Evolutionary conservation across 371 early-diverging fungal species (phyloP).

Genomic region (Mucor plumbeus): DNA sequence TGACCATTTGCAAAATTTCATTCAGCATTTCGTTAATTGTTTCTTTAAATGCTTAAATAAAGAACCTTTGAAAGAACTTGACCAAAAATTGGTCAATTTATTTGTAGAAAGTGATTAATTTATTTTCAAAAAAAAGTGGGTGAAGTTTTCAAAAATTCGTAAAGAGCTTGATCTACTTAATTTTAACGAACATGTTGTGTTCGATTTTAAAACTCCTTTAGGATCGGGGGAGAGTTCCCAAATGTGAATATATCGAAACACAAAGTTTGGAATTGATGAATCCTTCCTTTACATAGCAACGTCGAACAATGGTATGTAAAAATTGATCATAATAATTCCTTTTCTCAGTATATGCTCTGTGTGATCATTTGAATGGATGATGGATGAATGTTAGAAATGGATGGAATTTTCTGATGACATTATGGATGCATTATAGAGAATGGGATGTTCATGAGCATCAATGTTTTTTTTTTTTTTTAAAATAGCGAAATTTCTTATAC

Average conservation of each 20-base stretch:
- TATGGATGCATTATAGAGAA: background rate
- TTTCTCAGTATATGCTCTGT: background rate
- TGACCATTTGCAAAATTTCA: too few species aligned
- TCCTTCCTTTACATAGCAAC: constrained; percentile 42
- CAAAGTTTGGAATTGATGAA: constrained; percentile 2
- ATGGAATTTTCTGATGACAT: constrained; percentile 8
- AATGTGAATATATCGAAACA: background rate
- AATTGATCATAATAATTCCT: background rate
- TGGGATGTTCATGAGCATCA: too few species aligned
- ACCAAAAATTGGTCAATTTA: too few species aligned
- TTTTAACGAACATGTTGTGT: background rate
- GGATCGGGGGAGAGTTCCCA: background rate
- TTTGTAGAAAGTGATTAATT: too few species aligned
- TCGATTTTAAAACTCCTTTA: background rate
- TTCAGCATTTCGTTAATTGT: too few species aligned
- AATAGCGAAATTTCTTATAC: constrained; percentile 12
- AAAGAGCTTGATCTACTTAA: background rate
- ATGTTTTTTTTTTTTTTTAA: constrained; percentile 8
- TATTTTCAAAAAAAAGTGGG: too few species aligned
- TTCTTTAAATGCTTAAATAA: too few species aligned
- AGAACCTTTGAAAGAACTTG: too few species aligned
- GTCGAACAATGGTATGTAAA: constrained; percentile 35
- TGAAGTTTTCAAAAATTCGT: too few species aligned
- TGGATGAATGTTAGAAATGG: constrained; percentile 17
- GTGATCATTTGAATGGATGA: constrained; percentile 1